Percentiles rank a stretch among this genome's conserved stretches.
These are phyloP conservation scores for Incumbomyces lentus DNA, from an alignment of 2,329 filamentous ascomycete species.

Conservation along the genomic window DNA sequence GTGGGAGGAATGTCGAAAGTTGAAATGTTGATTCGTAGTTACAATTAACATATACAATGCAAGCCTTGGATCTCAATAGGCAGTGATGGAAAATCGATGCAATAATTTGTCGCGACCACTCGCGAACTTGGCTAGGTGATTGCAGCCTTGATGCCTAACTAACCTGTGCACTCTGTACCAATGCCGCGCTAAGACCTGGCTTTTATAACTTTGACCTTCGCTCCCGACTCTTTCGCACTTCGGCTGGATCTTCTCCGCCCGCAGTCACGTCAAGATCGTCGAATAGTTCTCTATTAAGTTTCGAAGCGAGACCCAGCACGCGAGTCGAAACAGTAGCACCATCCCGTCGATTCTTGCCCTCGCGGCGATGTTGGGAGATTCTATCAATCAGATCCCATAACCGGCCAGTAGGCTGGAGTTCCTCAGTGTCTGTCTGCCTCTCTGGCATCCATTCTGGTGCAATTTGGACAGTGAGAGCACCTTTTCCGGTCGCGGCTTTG, in stretches of 20 bases:
- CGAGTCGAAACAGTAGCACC: conserved; percentile 76
- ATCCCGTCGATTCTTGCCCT: conserved; percentile 94
- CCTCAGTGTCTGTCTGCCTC: conserved; percentile 51
- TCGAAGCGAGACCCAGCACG: conserved; percentile 67
- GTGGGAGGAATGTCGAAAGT: too few species aligned
- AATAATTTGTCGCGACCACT: too few species aligned
- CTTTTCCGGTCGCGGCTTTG: conserved; percentile 47
- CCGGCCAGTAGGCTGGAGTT: conserved; percentile 58
- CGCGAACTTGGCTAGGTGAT: too few species aligned
- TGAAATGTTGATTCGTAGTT: too few species aligned
- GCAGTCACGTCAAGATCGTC: conserved; percentile 29
- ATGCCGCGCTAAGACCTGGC: too few species aligned
- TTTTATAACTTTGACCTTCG: conserved; percentile 3
- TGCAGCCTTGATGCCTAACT: too few species aligned
- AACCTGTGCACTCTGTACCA: too few species aligned
- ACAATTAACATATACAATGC: too few species aligned
- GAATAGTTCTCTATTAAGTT: conserved; percentile 61
- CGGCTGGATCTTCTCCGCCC: background rate
- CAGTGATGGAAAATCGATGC: too few species aligned
- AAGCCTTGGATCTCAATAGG: too few species aligned
- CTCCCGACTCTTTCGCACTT: conserved; percentile 4
- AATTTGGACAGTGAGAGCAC: conserved; percentile 47
- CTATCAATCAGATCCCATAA: conserved; percentile 88
- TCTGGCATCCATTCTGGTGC: conserved; percentile 64
- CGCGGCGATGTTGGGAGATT: conserved; percentile 70